A percentile compares a stretch with the other conserved stretches of the same genome.
Evolutionary conservation across 192 early-diverging fungal genomes (phyloP).

Genomic region (Coemansia reversa): DNA sequence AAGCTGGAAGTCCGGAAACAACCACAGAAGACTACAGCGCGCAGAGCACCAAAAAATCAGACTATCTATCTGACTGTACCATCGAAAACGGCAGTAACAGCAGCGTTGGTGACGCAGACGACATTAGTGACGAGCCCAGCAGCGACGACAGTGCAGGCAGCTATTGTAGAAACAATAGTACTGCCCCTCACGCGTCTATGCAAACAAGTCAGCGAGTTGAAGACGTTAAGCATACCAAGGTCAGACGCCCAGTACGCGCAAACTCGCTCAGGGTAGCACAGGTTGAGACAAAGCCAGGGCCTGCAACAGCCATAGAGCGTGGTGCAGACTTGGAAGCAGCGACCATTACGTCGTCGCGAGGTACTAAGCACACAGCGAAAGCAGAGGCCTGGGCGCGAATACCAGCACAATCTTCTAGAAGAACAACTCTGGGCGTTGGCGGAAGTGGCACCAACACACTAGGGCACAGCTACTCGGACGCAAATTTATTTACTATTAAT

Average conservation of each 20-base stretch:
- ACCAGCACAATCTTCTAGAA: slow-evolving; percentile 9
- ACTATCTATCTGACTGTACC: not conserved
- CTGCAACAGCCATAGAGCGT: slow-evolving; percentile 2
- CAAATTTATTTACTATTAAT: slow-evolving; percentile 49
- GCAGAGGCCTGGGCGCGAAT: not conserved
- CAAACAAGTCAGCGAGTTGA: slow-evolving; percentile 17
- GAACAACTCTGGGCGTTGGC: slow-evolving; percentile 53
- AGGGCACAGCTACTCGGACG: slow-evolving; percentile 45
- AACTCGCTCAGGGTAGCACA: not conserved
- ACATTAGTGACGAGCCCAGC: slow-evolving; percentile 7
- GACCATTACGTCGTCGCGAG: not conserved
- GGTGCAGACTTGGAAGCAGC: slow-evolving; percentile 7
- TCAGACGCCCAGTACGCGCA: slow-evolving; percentile 15
- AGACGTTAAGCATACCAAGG: slow-evolving; percentile 11
- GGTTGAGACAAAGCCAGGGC: not conserved
- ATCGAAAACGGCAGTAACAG: slow-evolving; percentile 9
- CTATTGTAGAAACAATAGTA: slow-evolving; percentile 18
- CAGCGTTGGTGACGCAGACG: slow-evolving; percentile 15
- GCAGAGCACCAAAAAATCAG: not conserved
- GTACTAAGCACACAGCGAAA: not conserved
- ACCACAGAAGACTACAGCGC: slow-evolving; percentile 10
- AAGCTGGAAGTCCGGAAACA: slow-evolving; percentile 14
- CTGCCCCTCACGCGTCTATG: slow-evolving; percentile 26
- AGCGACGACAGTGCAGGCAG: slow-evolving; percentile 20
- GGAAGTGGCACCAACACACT: slow-evolving; percentile 53